These are phyloP conservation scores for Chytridiales sp. DNA, from an alignment of 371 early-diverging fungal genomes.

Conservation along the genomic window DNA sequence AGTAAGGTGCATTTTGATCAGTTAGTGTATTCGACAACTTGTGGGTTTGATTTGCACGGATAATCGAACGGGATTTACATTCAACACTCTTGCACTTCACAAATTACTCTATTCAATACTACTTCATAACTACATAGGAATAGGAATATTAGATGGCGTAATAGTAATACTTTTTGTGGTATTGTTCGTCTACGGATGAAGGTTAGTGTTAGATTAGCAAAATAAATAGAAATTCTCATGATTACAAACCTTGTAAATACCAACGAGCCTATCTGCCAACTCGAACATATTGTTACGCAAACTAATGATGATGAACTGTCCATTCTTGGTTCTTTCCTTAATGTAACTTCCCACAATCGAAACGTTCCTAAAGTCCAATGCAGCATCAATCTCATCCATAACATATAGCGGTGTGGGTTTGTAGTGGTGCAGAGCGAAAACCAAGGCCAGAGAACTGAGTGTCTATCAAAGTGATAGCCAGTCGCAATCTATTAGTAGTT, in stretches of 20 bases:
- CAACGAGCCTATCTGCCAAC: constrained; percentile 95
- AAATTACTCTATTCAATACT: too few relatives aligned
- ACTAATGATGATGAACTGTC: constrained; percentile 99
- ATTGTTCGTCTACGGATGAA: constrained; percentile 64
- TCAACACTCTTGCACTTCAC: too few relatives aligned
- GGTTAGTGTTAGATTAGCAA: neutral
- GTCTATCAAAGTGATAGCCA: constrained; percentile 61
- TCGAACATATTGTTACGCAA: constrained; percentile 99
- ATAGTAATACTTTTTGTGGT: constrained; percentile 84
- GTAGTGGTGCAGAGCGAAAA: constrained; percentile 99
- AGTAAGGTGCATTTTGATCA: too few relatives aligned
- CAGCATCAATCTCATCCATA: constrained; percentile 99
- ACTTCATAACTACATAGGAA: too few relatives aligned
- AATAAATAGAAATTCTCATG: neutral
- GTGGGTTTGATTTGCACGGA: too few relatives aligned
- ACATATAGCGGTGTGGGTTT: constrained; percentile 99
- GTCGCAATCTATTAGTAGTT: neutral
- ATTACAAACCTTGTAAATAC: constrained; percentile 88
- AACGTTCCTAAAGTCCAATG: constrained; percentile 99
- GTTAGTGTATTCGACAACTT: too few relatives aligned
- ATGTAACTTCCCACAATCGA: constrained; percentile 99
- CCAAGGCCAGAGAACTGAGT: constrained; percentile 95
- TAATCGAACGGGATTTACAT: too few relatives aligned
- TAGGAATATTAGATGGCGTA: constrained; percentile 58
- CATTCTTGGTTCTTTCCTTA: constrained; percentile 95